Base-by-base conservation (phyloP, 202 grass and related monocot species). In the Zizania palustris region DNA sequence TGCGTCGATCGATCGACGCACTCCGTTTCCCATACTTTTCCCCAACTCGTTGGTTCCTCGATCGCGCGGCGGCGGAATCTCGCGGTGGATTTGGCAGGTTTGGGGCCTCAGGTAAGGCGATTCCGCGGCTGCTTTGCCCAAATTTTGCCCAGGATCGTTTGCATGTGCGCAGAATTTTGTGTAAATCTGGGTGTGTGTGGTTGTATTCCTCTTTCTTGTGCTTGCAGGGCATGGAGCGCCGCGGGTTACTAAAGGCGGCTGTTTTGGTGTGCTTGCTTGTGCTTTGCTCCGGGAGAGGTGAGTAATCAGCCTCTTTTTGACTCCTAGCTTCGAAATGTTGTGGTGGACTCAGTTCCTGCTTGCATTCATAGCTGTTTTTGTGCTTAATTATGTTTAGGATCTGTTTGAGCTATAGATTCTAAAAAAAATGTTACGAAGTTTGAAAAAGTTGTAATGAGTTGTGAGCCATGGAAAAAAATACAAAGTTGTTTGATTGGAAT, bases 231-330 rank as follows among this genome's bases (percentile, higher is more conserved):
- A 90, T 93, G 84, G 87, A 65, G 67, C 69, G 78, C 50, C 60
- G 74, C 9, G 73, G 82, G 68, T 57, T 78, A 79, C 85, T 90
- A 4, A 85, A 33, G 71, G 74, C 71, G 48, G 57, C 60, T 40
- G 8, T 85, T 39, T 67, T 90, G 79, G 59, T 90, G 61, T 90
- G 75, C 71, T 70, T 90, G 36, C 45, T 90, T 5, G 73, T 81
- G 12, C 1, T 77, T 45, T 90, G 82, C 72, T 84, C 85, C 41
- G 87, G 82, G 19, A 93, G 87, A 90, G 91, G 91, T 92, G 19
- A 45, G 28, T 4, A 5, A 1, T 61, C 54, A 12, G 7, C 11
- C 35, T 45, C 7, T 4, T 61, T 19, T 22, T 41, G 1, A 22
- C 9, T 15, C 9, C 11, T 69, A 2, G 14, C 45, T 72, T 19